Evolutionary conservation across 2,329 filamentous ascomycete species (phyloP).

Genomic region (Elsinoe ampelina): DNA sequence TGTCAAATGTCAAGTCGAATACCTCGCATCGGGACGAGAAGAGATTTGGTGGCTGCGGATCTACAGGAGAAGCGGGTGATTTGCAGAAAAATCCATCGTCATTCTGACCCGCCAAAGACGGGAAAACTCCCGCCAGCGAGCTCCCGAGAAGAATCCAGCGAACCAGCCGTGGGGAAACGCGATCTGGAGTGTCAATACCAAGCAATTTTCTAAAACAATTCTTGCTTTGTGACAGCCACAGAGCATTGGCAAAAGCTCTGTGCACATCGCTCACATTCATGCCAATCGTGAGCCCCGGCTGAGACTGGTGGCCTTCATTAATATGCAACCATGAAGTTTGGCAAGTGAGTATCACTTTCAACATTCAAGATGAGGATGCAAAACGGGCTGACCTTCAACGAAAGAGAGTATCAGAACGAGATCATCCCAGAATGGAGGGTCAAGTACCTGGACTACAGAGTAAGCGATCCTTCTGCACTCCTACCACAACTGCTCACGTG

Average conservation of each 20-base stretch:
- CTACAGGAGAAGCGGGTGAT: not conserved
- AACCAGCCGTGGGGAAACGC: not conserved
- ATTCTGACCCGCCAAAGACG: conserved; percentile 2
- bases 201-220: not conserved
- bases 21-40: not conserved
- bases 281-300: conserved; percentile 1
- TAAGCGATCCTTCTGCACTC: conserved; percentile 17
- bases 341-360: conserved; percentile 16
- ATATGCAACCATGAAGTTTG: conserved; percentile 22
- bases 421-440: conserved; percentile 89
- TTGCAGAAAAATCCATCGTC: not conserved
- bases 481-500: conserved; percentile 8
- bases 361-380: not conserved
- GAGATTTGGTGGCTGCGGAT: not conserved
- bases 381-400: conserved; percentile 8
- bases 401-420: conserved; percentile 70
- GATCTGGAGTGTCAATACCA: not conserved
- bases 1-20: too few relatives aligned
- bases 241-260: conserved; percentile 8
- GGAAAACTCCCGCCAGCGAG: not conserved
- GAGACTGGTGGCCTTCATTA: conserved; percentile 13
- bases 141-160: not conserved
- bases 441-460: conserved; percentile 92
- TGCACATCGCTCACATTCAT: not conserved
- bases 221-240: conserved; percentile 4